Percentiles rank a stretch among this genome's conserved stretches.
phyloP scores from a whole-genome alignment of 495 filamentous ascomycete genomes.

The Lasiosphaeriaceae sp. region DNA sequence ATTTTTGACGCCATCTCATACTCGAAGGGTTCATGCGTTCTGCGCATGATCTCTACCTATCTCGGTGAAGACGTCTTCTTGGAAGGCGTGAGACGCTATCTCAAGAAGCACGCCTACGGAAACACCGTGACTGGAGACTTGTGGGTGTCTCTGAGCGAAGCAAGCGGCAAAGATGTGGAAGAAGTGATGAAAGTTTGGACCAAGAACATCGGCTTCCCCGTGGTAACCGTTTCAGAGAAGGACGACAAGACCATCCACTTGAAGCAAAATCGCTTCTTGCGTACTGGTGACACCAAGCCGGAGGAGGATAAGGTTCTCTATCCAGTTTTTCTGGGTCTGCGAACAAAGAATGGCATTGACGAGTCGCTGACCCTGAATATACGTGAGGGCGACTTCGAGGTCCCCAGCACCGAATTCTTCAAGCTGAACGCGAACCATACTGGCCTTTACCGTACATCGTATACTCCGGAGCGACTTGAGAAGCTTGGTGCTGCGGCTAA shows the following conservation, averaged over 20 bases:
- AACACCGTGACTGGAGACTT: conserved; percentile 84
- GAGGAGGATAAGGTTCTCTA: conserved; percentile 77
- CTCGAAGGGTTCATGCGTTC: conserved; percentile 90
- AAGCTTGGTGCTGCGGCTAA: conserved; percentile 82
- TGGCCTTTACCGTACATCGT: conserved; percentile 69
- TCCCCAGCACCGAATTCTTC: conserved; percentile 65
- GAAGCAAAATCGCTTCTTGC: conserved; percentile 73
- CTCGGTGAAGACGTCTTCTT: conserved; percentile 91
- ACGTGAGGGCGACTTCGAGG: conserved; percentile 69
- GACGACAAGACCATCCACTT: conserved; percentile 57
- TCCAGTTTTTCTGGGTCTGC: conserved; percentile 67
- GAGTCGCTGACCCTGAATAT: conserved; percentile 61
- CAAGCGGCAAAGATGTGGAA: conserved; percentile 85
- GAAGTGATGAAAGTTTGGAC: conserved; percentile 77
- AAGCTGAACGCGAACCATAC: conserved; percentile 77
- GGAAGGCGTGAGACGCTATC: conserved; percentile 85
- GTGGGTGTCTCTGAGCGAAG: conserved; percentile 84
- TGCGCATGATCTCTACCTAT: conserved; percentile 96
- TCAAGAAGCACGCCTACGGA: conserved; percentile 91
- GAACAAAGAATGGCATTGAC: conserved; percentile 61
- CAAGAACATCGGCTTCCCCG: conserved; percentile 72
- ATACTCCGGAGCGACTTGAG: conserved; percentile 61
- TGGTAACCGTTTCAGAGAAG: conserved; percentile 64
- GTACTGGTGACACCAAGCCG: conserved; percentile 74
- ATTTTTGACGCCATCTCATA: conserved; percentile 99